phyloP scores from a whole-genome alignment of 2,329 filamentous ascomycete genomes.

The Microascus cirrosus region DNA sequence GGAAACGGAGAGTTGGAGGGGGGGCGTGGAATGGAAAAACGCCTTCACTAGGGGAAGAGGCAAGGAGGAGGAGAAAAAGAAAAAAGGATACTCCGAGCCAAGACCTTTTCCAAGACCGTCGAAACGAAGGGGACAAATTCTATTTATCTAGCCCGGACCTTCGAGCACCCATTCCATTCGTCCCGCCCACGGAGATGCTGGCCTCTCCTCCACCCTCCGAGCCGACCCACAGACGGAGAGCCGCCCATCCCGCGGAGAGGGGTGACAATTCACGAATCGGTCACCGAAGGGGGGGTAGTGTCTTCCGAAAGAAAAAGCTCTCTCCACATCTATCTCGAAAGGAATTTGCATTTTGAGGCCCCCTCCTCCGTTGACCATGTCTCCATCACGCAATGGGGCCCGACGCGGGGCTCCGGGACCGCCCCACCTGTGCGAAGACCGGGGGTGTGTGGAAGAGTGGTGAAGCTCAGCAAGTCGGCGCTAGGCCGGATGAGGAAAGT shows the following conservation, averaged over 20 bases:
- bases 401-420: neutral
- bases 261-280: neutral
- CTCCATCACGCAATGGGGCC: neutral
- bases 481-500: neutral
- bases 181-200: neutral
- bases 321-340: neutral
- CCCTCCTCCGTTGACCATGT: neutral
- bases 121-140: neutral
- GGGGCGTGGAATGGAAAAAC: neutral
- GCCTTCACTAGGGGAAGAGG: neutral
- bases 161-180: neutral
- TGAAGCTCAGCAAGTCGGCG: neutral
- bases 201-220: neutral
- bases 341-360: neutral
- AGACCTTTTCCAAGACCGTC: neutral
- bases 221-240: neutral
- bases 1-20: neutral
- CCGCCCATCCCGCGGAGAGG: neutral
- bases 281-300: neutral
- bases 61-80: neutral
- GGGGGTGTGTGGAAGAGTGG: too few species aligned
- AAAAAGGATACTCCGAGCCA: neutral
- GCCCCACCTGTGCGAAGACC: neutral
- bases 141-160: neutral
- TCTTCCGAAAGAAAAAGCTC: neutral